phyloP scores from a whole-genome alignment of 2,329 filamentous ascomycete genomes.

The Xylaria sp. region DNA sequence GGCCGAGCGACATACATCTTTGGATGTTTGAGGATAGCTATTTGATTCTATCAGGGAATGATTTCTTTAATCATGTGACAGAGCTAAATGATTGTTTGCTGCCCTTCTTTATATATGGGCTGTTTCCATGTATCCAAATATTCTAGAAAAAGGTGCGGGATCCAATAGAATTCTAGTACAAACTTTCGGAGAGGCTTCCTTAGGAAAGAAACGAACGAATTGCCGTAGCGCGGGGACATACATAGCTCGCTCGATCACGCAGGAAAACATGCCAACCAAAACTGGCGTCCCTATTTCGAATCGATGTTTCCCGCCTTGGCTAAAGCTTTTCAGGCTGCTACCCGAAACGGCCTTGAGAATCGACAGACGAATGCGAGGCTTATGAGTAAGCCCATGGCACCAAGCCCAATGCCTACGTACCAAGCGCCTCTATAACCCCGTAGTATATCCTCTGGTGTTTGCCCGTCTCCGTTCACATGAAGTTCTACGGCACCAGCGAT shows the following conservation, averaged over 20 bases:
- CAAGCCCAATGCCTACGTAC: constrained; percentile 38
- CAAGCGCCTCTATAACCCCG: constrained; percentile 39
- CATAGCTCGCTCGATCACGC: neutral
- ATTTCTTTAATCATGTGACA: neutral
- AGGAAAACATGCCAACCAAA: neutral
- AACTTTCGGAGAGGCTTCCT: too few relatives aligned
- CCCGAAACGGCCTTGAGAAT: constrained; percentile 30
- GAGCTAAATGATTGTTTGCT: too few relatives aligned
- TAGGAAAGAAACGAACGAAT: neutral
- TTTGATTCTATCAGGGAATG: neutral
- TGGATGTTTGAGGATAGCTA: neutral
- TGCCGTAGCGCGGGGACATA: too few relatives aligned
- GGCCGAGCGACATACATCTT: neutral
- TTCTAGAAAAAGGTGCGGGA: too few relatives aligned
- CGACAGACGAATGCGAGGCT: constrained; percentile 36
- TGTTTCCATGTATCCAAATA: too few relatives aligned
- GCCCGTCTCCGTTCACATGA: constrained; percentile 28
- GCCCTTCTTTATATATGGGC: too few relatives aligned
- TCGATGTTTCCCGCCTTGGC: neutral
- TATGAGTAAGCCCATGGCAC: constrained; percentile 33
- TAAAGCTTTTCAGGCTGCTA: neutral
- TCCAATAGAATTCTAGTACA: too few relatives aligned
- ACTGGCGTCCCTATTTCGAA: neutral
- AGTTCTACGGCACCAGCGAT: constrained; percentile 55
- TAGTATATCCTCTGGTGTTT: constrained; percentile 31